phyloP scores from a whole-genome alignment of 176 grass and related monocot genomes.

The Carex scoparia region DNA sequence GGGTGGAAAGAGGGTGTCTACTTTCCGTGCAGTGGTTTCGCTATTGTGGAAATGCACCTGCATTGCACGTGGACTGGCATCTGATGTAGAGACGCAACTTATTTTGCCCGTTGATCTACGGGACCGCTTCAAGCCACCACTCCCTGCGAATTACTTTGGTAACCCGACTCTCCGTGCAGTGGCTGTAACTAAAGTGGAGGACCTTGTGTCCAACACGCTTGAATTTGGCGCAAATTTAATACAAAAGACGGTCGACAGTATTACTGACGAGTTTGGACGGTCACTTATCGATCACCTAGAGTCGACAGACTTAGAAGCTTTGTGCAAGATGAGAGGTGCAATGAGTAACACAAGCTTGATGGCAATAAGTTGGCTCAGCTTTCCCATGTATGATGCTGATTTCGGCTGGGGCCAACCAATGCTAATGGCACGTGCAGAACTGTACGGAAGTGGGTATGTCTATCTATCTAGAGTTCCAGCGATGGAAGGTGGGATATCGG shows the following conservation, averaged over 20 bases:
- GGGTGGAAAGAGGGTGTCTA: constrained; percentile 38
- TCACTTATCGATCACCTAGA: constrained; percentile 33
- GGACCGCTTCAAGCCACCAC: constrained; percentile 41
- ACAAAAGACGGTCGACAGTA: background rate
- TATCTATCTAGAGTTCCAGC: constrained; percentile 37
- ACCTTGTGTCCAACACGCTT: constrained; percentile 3
- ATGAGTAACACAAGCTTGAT: constrained; percentile 18
- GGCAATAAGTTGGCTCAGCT: constrained; percentile 49
- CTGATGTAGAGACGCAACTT: constrained; percentile 43
- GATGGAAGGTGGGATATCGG: constrained; percentile 41
- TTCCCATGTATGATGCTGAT: constrained; percentile 67
- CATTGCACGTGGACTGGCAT: constrained; percentile 35
- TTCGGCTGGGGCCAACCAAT: constrained; percentile 58
- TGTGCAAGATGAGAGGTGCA: background rate
- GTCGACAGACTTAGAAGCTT: background rate
- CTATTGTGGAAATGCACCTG: constrained; percentile 76
- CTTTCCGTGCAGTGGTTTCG: constrained; percentile 59
- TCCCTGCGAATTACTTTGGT: constrained; percentile 45
- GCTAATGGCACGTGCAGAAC: constrained; percentile 48
- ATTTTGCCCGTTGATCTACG: constrained; percentile 57
- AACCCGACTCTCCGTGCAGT: constrained; percentile 3
- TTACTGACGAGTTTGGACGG: constrained; percentile 35
- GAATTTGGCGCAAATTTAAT: constrained; percentile 10
- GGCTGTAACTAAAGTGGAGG: background rate
- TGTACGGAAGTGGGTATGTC: constrained; percentile 47